Evolutionary conservation across 306 rosid species (phyloP).

Genomic region (Coriaria nepalensis): DNA sequence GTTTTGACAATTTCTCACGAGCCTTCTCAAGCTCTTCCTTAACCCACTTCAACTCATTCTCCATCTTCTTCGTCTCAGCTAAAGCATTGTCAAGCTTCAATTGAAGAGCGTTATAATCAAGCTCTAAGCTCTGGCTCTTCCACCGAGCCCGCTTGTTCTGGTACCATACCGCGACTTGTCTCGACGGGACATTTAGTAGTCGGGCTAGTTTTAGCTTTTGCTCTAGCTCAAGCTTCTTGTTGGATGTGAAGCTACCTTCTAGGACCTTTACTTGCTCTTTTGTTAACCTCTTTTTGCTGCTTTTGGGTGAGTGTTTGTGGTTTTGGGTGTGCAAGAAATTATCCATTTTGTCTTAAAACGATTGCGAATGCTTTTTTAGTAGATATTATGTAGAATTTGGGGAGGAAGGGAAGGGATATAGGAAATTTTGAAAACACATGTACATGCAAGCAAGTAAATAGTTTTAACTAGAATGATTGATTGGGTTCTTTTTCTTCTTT

Average conservation of each 20-base stretch:
- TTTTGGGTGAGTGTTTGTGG: slow-evolving; percentile 14
- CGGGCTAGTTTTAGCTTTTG: slow-evolving; percentile 35
- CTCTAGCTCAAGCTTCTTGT: slow-evolving; percentile 42
- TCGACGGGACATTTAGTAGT: slow-evolving; percentile 37
- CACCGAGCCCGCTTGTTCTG: slow-evolving; percentile 58
- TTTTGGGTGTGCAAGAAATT: slow-evolving; percentile 21
- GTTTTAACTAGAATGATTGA: no score
- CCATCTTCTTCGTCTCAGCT: slow-evolving; percentile 37
- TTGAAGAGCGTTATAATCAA: slow-evolving; percentile 24
- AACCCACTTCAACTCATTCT: slow-evolving; percentile 40
- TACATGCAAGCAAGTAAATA: no score
- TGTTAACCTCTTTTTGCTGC: slow-evolving; percentile 35
- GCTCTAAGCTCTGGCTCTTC: slow-evolving; percentile 47
- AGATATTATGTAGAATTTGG: not conserved
- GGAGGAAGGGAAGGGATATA: not conserved
- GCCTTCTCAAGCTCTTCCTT: slow-evolving; percentile 33
- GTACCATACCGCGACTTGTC: slow-evolving; percentile 59
- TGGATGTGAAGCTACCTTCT: slow-evolving; percentile 38
- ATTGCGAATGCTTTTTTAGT: not conserved
- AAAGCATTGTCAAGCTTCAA: slow-evolving; percentile 27
- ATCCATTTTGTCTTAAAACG: no score
- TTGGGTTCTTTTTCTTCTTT: no score
- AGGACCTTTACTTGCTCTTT: slow-evolving; percentile 38
- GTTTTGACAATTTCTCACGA: slow-evolving; percentile 12
- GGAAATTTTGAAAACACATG: no score